phyloP scores from a whole-genome alignment of 331 rosid species.

The Saraca asoca region DNA sequence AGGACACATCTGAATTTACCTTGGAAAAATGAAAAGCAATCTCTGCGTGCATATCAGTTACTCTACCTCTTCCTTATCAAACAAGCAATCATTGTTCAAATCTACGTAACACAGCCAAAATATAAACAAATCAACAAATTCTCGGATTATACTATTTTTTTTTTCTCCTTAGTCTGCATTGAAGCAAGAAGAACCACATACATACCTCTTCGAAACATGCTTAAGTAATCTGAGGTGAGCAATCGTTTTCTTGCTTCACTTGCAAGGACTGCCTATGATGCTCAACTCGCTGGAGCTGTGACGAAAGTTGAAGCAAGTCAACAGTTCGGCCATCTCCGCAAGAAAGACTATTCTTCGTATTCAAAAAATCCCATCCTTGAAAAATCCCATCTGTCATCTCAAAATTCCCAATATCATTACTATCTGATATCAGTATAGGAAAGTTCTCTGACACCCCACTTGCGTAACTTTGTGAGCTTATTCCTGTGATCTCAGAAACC shows the following conservation, averaged over 20 bases:
- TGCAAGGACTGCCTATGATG: constrained; percentile 63
- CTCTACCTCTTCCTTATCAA: no score
- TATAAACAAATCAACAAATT: no score
- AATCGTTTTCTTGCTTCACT: constrained; percentile 62
- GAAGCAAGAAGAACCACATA: background rate
- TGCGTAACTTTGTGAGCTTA: no score
- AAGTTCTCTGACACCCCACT: no score
- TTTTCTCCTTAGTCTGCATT: no score
- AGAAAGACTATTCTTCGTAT: constrained; percentile 45
- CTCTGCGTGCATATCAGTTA: no score
- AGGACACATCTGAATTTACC: no score
- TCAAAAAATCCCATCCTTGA: constrained; percentile 48
- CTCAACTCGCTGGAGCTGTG: constrained; percentile 76
- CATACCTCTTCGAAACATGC: constrained; percentile 43
- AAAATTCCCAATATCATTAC: constrained; percentile 49
- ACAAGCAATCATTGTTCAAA: no score
- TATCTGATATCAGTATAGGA: constrained; percentile 47
- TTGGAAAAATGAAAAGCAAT: no score
- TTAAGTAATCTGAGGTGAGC: constrained; percentile 64
- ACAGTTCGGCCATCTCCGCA: constrained; percentile 58
- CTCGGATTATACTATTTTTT: no score
- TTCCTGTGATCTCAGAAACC: no score
- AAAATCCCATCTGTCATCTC: constrained; percentile 56
- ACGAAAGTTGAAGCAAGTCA: constrained; percentile 71
- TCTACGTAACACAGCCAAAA: no score